Conservation (phyloP, 345 rosid species). For the Geranium brycei region DNA sequence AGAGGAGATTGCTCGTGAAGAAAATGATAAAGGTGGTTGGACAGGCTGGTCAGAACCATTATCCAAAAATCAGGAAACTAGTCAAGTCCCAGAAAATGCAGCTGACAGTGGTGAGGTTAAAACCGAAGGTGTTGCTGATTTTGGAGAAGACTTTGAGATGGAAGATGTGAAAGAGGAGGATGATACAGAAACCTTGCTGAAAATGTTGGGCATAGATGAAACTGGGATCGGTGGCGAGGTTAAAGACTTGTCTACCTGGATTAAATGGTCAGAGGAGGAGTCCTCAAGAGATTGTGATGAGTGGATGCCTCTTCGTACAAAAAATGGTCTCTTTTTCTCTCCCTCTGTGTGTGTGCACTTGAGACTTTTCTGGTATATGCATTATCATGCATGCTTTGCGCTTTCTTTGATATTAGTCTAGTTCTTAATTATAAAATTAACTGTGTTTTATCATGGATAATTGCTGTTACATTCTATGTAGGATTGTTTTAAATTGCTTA, state of each 20-base stretch:
- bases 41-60: slow-evolving; percentile 84
- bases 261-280: slow-evolving; percentile 82
- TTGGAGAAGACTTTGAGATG: slow-evolving; percentile 33
- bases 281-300: slow-evolving; percentile 53
- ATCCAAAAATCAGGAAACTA: slow-evolving; percentile 29
- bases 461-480: not conserved
- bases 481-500: not conserved
- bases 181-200: slow-evolving; percentile 72
- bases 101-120: slow-evolving; percentile 13
- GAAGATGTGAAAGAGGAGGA: slow-evolving; percentile 55
- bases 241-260: slow-evolving; percentile 72
- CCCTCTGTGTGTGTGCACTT: slow-evolving; percentile 1
- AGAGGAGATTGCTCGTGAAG: slow-evolving; percentile 45
- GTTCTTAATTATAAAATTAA: not conserved
- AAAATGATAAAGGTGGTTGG: slow-evolving; percentile 81
- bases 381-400: not conserved
- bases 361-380: not conserved
- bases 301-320: slow-evolving; percentile 74
- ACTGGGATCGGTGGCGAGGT: slow-evolving; percentile 49
- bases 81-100: slow-evolving; percentile 24
- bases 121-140: slow-evolving; percentile 14
- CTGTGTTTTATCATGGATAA: not conserved
- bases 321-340: slow-evolving; percentile 29
- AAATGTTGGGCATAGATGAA: slow-evolving; percentile 68
- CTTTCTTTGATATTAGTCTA: not conserved